These are phyloP conservation scores for Clonostachys chloroleuca DNA, from an alignment of 2,329 filamentous ascomycete species.

Conservation along the genomic window DNA sequence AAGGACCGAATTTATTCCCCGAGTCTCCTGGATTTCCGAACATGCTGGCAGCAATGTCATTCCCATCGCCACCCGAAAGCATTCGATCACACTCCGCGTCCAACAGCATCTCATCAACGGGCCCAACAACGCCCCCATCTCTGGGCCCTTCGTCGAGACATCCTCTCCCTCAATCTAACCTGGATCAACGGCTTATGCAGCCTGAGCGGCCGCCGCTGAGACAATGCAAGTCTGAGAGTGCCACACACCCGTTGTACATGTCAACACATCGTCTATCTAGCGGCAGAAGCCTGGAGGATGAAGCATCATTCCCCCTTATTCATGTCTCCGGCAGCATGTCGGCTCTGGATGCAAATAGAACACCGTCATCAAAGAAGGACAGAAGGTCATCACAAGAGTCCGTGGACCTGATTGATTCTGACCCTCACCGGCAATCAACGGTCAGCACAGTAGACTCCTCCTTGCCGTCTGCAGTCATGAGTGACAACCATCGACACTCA, in stretches of 20 bases:
- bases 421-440: not conserved
- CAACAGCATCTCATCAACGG: not conserved
- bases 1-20: not conserved
- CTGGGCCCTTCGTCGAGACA: not conserved
- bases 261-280: too few species aligned
- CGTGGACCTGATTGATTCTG: too few species aligned
- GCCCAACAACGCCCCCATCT: not conserved
- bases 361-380: too few species aligned
- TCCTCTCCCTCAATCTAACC: not conserved
- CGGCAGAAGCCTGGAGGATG: too few species aligned
- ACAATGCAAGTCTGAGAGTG: not conserved
- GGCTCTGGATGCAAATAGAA: too few species aligned
- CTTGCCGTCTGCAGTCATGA: not conserved
- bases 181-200: conserved; percentile 1
- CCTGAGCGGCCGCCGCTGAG: not conserved
- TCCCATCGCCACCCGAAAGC: conserved; percentile 3
- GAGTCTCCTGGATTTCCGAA: conserved; percentile 3
- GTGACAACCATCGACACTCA: conserved; percentile 1
- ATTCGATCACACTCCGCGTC: not conserved
- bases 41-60: conserved; percentile 3
- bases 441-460: conserved; percentile 2
- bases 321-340: too few species aligned
- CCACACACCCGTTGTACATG: too few species aligned
- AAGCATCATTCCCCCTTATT: too few species aligned
- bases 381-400: too few species aligned